Base-by-base conservation (phyloP, 495 filamentous ascomycete species). In the Penicillium manginii region DNA sequence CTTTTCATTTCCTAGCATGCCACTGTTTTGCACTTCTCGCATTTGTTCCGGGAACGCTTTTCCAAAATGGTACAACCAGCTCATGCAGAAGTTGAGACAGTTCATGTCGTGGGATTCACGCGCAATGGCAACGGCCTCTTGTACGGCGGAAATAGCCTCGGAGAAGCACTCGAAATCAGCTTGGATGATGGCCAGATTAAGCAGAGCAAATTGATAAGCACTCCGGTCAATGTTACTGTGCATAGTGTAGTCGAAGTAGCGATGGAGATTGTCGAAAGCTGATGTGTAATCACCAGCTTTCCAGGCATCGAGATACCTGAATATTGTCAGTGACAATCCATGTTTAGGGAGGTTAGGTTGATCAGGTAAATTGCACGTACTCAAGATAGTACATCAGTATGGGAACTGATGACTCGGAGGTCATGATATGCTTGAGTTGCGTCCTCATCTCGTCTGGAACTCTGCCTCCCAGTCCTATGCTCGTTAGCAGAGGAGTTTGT, bases 181-280 rank as follows among this genome's bases (percentile, higher is more conserved):
- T 64, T 98, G 93, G 12, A 98, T 83, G 47, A 97, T 90, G 12
- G 91, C 93, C 22, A 96, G 80, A 67, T 96, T 97, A 60, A 98
- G 84, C n/a, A 97, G 78, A 12, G 96, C 96, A 68, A 97, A 98
- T 64, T 97, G 94, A 69, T 98, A 98, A 61, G 92, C 92, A n/a
- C 83, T 84, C 19, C 89, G 86, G 67, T 96, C 90, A 23, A 86
- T 77, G 42, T 61, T 70, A 61, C 86, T 90, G 59, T 96, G 90
- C 90, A 97, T 92, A 5, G 91, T 94, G 73, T 96, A 97, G 71
- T 98, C 94, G 67, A 97, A 98, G 72, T 96, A 98, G 39, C 92
- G 88, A 70, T 98, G 93, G 26, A 98, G 82, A 60, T 88, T 88
- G 58, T 98, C 93, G 69, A 97, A 93, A 0, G 93, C 88, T 0